Base-by-base conservation (phyloP, 2,329 filamentous ascomycete genomes). In the Aspergillus brunneoviolaceus region DNA sequence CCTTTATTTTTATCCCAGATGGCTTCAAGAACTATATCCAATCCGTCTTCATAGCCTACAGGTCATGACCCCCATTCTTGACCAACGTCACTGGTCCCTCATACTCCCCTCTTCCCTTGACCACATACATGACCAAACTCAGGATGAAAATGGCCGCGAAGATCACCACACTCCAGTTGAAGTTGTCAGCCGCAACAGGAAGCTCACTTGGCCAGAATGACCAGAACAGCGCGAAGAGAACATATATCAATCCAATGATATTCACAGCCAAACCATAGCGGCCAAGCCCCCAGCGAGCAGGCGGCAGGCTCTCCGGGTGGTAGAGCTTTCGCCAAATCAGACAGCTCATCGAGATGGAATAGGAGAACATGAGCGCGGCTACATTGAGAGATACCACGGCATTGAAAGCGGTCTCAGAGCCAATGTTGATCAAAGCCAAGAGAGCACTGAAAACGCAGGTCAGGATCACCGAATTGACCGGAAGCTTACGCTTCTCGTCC, bases 131-230 rank as follows among this genome's bases (percentile, higher is more conserved):
- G 4, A 71, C 64, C 3, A 73, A 65, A 3, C 77, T 75, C 35
- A 80, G 71, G 7, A 77, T 52, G 60, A 81, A 74, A 5, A 77
- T 71, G 2, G 70, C 73, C 47, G 65, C 69, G 56, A 81, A 81
- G 42, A 84, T 76, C 4, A 81, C 72, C 19, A 74, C 66, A 27
- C 76, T 77, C 80, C 80, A 85, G 68, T 85, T 85, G 69, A 84
- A 81, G 10, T 74, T 77, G 4, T 66, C 68, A 3, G 72, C 64
- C 0, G 72, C 76, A 0, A 81, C 74, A 0, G 73, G 67, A 11
- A 75, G 66, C 1, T 68, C 62, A 1, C 71, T 66, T 1, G 82
- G 82, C 69, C 82, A 84, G 58, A 81, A 80, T 14, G 74, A 71
- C 67, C 82, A 82, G 50, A 83, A 73, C 58, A 81, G 76, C 1